Conservation (phyloP, 192 early-diverging fungal genomes). For the Gonapodya sp. region DNA sequence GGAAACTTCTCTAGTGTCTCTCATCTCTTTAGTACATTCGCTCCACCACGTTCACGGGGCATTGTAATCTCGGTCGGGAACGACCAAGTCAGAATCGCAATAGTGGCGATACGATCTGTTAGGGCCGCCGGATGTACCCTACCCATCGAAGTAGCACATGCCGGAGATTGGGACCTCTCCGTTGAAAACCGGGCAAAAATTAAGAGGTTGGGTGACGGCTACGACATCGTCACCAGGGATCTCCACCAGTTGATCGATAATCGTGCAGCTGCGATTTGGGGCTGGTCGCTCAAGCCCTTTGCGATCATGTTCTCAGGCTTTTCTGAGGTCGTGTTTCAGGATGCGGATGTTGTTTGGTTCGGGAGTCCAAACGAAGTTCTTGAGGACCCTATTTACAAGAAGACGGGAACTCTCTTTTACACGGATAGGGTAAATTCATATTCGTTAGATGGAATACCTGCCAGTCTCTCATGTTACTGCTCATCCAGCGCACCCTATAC, state of each 20-base stretch:
- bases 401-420: slow-evolving; percentile 49
- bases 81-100: slow-evolving; percentile 29
- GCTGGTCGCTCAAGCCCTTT: slow-evolving; percentile 62
- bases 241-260: slow-evolving; percentile 30
- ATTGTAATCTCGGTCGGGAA: slow-evolving; percentile 42
- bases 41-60: slow-evolving; percentile 16
- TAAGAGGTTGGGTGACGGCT: slow-evolving; percentile 20
- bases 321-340: slow-evolving; percentile 52
- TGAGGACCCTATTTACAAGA: slow-evolving; percentile 30
- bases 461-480: neutral
- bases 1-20: neutral
- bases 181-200: neutral
- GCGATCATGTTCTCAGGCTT: slow-evolving; percentile 51
- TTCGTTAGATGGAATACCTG: neutral
- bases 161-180: slow-evolving; percentile 18
- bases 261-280: slow-evolving; percentile 25
- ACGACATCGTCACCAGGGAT: slow-evolving; percentile 12
- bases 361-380: slow-evolving; percentile 45
- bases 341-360: slow-evolving; percentile 60
- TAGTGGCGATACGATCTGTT: slow-evolving; percentile 28
- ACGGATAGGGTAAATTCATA: slow-evolving; percentile 29
- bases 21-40: neutral
- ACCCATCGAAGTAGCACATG: slow-evolving; percentile 50
- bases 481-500: slow-evolving; percentile 18
- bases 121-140: slow-evolving; percentile 27